Evolutionary conservation across 2,329 filamentous ascomycete genomes (phyloP).

Genomic region (Sporothrix humicola): DNA sequence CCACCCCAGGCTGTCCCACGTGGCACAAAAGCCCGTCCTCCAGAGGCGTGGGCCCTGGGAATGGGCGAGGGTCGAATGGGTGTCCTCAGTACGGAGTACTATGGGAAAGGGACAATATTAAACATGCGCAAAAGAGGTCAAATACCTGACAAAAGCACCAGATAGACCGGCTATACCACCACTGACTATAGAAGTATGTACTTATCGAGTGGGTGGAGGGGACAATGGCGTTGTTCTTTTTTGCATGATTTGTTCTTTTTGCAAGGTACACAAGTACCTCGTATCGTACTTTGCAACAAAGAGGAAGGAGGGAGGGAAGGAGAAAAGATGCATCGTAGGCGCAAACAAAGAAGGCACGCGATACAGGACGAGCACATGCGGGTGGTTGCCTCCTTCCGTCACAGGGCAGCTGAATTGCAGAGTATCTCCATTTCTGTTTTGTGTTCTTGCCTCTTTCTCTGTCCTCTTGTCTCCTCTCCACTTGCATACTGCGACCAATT

Average conservation of each 20-base stretch:
- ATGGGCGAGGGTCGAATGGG: too few relatives aligned
- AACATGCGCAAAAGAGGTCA: too few relatives aligned
- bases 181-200: neutral
- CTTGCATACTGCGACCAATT: neutral
- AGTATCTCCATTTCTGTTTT: neutral
- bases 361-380: neutral
- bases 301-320: neutral
- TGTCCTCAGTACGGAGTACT: too few relatives aligned
- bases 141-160: neutral
- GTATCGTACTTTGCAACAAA: constrained; percentile 1
- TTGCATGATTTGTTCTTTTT: neutral
- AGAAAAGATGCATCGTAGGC: neutral
- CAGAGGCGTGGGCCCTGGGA: neutral
- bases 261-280: neutral
- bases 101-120: too few relatives aligned
- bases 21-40: constrained; percentile 34
- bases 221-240: neutral
- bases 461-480: neutral
- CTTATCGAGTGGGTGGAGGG: neutral
- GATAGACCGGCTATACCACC: too few relatives aligned
- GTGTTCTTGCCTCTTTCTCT: too few relatives aligned
- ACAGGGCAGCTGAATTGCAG: neutral
- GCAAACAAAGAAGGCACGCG: neutral
- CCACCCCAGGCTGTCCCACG: constrained; percentile 33
- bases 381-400: neutral